Evolutionary conservation across 306 rosid genomes (phyloP), one percentile per base, ranked within the genome.

Genomic region (Cicer chorassanicum): DNA sequence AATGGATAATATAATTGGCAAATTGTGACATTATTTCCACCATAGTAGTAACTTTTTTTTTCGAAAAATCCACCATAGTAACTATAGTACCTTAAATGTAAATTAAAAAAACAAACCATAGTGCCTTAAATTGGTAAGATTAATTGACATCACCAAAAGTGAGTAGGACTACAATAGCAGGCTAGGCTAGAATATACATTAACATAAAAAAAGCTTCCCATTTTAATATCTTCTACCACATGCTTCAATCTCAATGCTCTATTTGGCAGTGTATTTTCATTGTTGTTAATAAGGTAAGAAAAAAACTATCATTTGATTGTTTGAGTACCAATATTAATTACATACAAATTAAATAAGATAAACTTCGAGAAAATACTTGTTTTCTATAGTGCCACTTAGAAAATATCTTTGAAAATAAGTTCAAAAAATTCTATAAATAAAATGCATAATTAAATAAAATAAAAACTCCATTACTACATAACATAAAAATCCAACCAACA

Each of bases 221-320:
- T 45, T 60, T 53, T 39, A 29, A 29, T 29, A n/a, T 50, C 60
- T 69, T 50, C 13, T 21, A 65, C 14, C 49, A 63, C 13, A 14
- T 50, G 38, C 14, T 36, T 44, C 16, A 15, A 1, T 45, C 16
- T 44, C 16, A 15, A 1, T 45, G 41, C 8, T 18, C 43, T 21
- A 1, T 5, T 55, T 65, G 57, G n/a, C 65, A 19, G 7, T 12
- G 65, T 63, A 43, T 64, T 75, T 64, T 15, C 34, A 6, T 64
- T 73, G 7, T 45, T 46, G 45, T 73, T 60, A 51, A 50, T 24
- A 51, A 18, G 29, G 51, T 51, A 64, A 13, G 50, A 24, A n/a
- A 29, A 24, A 38, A 4, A 9, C 6, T 18, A 29, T 24, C 11
- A 14, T 41, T 29, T 21, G 7, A 65, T 24, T 21, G 16, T 42